Conservation (phyloP, 495 filamentous ascomycete genomes). For the Penicillium dipodomyicola region DNA sequence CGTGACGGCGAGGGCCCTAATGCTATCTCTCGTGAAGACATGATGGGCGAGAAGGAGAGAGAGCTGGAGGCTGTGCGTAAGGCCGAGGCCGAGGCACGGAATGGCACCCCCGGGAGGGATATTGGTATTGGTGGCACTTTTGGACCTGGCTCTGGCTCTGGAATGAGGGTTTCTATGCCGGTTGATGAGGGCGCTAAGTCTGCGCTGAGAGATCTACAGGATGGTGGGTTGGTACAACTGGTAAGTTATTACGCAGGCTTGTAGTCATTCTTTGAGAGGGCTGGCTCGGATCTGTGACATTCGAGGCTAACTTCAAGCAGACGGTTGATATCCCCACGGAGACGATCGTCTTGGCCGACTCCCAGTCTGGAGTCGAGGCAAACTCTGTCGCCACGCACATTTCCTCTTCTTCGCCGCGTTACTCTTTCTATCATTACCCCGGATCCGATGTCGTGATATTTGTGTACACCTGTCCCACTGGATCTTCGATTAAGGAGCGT, state of each 20-base stretch:
- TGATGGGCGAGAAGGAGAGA: constrained; percentile 86
- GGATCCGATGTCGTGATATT: constrained; percentile 72
- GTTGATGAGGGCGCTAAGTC: constrained; percentile 65
- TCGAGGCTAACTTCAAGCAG: constrained; percentile 38
- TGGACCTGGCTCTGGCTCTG: constrained; percentile 48
- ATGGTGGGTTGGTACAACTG: constrained; percentile 72
- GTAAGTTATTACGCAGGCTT: constrained; percentile 46
- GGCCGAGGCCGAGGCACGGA: constrained; percentile 74
- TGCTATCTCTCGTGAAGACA: constrained; percentile 49
- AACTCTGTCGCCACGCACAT: constrained; percentile 60
- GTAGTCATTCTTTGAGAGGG: neutral
- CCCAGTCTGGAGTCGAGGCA: constrained; percentile 48
- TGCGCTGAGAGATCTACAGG: constrained; percentile 59
- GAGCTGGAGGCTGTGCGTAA: constrained; percentile 71
- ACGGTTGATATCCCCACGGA: constrained; percentile 68
- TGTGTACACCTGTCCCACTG: constrained; percentile 87
- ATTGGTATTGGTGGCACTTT: constrained; percentile 61
- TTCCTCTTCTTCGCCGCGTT: constrained; percentile 78
- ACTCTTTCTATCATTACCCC: constrained; percentile 81
- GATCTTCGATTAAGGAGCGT: constrained; percentile 79
- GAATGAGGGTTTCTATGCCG: constrained; percentile 59
- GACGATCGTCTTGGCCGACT: constrained; percentile 68
- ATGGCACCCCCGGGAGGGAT: constrained; percentile 62
- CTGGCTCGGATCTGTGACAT: constrained; percentile 7
- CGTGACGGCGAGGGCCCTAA: constrained; percentile 61